Evolutionary conservation across 2,329 filamentous ascomycete species (phyloP).

Genomic region (Pseudocercospora macadamiae): DNA sequence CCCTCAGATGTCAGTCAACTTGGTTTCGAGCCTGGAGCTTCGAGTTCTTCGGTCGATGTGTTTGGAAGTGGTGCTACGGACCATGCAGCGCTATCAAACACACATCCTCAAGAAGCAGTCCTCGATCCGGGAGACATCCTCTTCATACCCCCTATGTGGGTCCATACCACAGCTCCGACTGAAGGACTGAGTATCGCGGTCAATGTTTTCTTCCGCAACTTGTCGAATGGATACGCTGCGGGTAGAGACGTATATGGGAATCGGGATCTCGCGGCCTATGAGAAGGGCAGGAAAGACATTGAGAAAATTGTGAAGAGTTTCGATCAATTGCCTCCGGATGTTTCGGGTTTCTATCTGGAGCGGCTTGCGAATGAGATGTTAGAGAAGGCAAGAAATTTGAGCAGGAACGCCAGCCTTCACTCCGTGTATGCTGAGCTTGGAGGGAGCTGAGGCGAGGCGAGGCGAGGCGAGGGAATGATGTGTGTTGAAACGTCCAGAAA

Average conservation of each 20-base stretch:
- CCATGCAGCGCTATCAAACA: slow-evolving; percentile 39
- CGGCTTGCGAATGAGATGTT: slow-evolving; percentile 71
- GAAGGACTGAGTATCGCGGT: slow-evolving; percentile 69
- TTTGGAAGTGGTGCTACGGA: slow-evolving; percentile 49
- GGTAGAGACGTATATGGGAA: slow-evolving; percentile 89
- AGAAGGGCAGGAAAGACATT: slow-evolving; percentile 75
- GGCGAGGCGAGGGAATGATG: neutral
- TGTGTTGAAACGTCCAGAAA: neutral
- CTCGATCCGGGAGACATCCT: slow-evolving; percentile 74
- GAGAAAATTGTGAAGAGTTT: slow-evolving; percentile 68
- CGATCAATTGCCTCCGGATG: slow-evolving; percentile 64
- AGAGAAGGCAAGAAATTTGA: slow-evolving; percentile 30
- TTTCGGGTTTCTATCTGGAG: slow-evolving; percentile 74
- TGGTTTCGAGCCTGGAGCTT: slow-evolving; percentile 73
- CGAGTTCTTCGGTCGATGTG: slow-evolving; percentile 76
- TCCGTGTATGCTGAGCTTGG: slow-evolving; percentile 23
- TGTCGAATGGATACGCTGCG: slow-evolving; percentile 63
- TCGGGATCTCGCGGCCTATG: slow-evolving; percentile 79
- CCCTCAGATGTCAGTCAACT: slow-evolving; percentile 73
- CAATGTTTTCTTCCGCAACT: slow-evolving; percentile 83
- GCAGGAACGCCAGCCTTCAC: slow-evolving; percentile 16
- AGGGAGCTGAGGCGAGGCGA: neutral
- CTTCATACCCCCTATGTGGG: slow-evolving; percentile 81
- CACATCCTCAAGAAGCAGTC: slow-evolving; percentile 68
- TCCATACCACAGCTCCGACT: slow-evolving; percentile 68